Evolutionary conservation across 352 stramenopile genomes (phyloP).

Genomic region (Aphanomyces stellatus): DNA sequence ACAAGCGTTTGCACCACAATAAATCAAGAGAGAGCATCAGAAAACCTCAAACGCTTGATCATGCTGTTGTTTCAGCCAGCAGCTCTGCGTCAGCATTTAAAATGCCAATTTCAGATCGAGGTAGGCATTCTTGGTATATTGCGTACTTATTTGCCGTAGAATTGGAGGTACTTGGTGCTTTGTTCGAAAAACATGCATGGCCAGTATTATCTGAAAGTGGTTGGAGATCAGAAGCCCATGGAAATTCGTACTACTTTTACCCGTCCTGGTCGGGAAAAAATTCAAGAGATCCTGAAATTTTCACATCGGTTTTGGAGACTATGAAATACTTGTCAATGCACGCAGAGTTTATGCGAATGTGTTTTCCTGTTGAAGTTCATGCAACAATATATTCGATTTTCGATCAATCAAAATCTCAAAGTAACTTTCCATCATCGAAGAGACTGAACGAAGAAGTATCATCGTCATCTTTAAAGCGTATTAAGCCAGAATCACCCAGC

Average conservation of each 20-base stretch:
- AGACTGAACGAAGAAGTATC: background rate
- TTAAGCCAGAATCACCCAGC: slow-evolving; percentile 1
- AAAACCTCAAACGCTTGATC: slow-evolving; percentile 33
- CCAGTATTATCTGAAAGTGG: slow-evolving; percentile 51
- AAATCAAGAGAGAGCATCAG: slow-evolving; percentile 42
- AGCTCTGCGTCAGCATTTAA: background rate
- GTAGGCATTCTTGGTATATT: background rate
- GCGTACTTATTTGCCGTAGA: slow-evolving; percentile 23
- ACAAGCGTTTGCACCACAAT: slow-evolving; percentile 42
- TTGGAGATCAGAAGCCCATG: slow-evolving; percentile 31
- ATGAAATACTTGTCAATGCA: slow-evolving; percentile 11
- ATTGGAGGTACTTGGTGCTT: slow-evolving; percentile 55
- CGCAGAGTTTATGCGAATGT: slow-evolving; percentile 3
- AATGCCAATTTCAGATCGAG: background rate
- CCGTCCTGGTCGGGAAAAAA: slow-evolving; percentile 9
- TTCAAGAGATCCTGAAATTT: slow-evolving; percentile 3
- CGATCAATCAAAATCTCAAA: background rate
- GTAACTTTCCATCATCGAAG: background rate
- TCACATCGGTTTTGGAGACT: slow-evolving; percentile 1
- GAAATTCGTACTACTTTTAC: slow-evolving; percentile 6
- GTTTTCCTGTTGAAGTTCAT: slow-evolving; percentile 14
- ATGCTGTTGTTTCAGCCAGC: slow-evolving; percentile 23
- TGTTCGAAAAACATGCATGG: slow-evolving; percentile 76
- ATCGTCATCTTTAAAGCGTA: background rate
- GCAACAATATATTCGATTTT: slow-evolving; percentile 8